Conservation (phyloP, 2,329 filamentous ascomycete genomes). For the Fusarium torulosum region DNA sequence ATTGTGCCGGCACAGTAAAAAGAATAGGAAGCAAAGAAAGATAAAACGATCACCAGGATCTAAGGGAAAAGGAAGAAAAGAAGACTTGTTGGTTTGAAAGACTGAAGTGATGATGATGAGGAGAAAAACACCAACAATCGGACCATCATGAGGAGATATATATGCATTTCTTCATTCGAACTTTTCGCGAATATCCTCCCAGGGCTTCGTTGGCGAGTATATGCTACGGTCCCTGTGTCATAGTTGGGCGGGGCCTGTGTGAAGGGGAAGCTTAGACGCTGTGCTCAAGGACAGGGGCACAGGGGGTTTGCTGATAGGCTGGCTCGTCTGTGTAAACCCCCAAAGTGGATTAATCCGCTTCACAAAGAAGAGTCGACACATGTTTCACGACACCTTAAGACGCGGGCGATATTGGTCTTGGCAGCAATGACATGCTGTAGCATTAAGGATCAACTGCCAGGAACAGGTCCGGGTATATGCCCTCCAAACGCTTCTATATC, state of each 20-base stretch:
- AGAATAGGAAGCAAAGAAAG: conserved; percentile 21
- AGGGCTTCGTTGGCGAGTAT: conserved; percentile 1
- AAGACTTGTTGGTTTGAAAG: conserved; percentile 18
- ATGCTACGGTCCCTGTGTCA: conserved; percentile 45
- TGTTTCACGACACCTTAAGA: conserved; percentile 24
- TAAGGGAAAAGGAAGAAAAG: conserved; percentile 22
- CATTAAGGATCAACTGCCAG: conserved; percentile 19
- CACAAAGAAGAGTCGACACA: conserved; percentile 31
- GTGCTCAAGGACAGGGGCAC: not conserved
- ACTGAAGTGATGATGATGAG: conserved; percentile 39
- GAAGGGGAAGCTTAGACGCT: conserved; percentile 29
- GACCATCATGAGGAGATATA: conserved; percentile 28
- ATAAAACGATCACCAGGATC: conserved; percentile 46
- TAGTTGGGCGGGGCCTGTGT: conserved; percentile 31
- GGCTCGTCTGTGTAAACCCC: too few relatives aligned
- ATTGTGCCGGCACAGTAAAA: conserved; percentile 42
- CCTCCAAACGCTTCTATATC: conserved; percentile 25
- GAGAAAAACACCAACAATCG: not conserved
- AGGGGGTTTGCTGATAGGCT: not conserved
- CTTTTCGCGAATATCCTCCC: not conserved
- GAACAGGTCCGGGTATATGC: conserved; percentile 6
- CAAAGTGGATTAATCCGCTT: conserved; percentile 24
- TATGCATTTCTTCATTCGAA: conserved; percentile 16
- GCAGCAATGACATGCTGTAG: not conserved
- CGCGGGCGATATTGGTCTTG: conserved; percentile 6